Conservation (phyloP, 257 asterid species). For the Fraxinus excelsior region DNA sequence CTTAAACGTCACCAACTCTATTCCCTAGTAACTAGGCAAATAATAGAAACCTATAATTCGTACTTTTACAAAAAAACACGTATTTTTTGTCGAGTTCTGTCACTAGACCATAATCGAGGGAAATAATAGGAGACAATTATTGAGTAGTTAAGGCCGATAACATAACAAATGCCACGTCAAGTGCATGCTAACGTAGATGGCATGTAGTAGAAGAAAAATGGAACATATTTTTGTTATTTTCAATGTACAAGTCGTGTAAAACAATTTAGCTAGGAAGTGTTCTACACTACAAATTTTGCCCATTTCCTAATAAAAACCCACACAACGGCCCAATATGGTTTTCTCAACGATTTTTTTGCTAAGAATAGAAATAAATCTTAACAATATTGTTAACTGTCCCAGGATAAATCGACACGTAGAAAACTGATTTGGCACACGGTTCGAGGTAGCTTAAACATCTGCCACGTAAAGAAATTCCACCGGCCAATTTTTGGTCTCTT, state of each 20-base stretch:
- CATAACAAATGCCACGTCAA: not conserved
- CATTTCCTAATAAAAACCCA: too few relatives aligned
- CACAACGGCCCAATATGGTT: not conserved
- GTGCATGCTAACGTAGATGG: not conserved
- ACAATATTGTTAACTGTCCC: conserved; percentile 24
- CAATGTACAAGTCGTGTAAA: too few relatives aligned
- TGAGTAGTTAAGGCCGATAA: not conserved
- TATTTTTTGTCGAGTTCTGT: not conserved
- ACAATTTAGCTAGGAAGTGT: too few relatives aligned
- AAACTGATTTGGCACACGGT: not conserved
- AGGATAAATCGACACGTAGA: conserved; percentile 24
- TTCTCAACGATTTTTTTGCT: not conserved
- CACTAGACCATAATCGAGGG: not conserved
- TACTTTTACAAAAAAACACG: not conserved
- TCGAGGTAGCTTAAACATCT: not conserved
- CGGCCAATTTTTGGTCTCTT: not conserved
- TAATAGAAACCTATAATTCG: not conserved
- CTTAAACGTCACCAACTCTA: not conserved
- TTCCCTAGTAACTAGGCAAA: conserved; percentile 1
- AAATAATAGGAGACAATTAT: not conserved
- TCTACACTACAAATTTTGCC: too few relatives aligned
- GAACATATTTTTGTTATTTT: too few relatives aligned
- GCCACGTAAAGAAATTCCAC: conserved; percentile 26
- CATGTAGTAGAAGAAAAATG: not conserved
- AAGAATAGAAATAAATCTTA: not conserved